Evolutionary conservation across 805 yeast genomes (phyloP).

Genomic region (Saccharomyces kudriavzevii): DNA sequence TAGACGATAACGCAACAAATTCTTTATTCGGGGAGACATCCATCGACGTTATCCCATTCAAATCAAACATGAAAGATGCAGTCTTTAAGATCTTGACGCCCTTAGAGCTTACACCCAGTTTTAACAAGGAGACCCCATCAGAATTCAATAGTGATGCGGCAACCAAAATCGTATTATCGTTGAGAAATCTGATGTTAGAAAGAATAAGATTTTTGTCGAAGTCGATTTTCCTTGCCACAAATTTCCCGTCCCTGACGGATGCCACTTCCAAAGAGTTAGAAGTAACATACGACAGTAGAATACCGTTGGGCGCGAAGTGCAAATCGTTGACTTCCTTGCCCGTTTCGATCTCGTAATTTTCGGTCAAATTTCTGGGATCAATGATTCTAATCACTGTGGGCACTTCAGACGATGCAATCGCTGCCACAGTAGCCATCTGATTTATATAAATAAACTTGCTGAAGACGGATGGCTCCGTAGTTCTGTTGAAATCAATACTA

Average conservation of each 20-base stretch:
- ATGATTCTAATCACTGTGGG: slow-evolving; percentile 61
- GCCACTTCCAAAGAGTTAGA: slow-evolving; percentile 40
- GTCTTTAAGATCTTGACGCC: not conserved
- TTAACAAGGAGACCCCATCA: not conserved
- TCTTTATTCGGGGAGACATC: slow-evolving; percentile 33
- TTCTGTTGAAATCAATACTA: slow-evolving; percentile 47
- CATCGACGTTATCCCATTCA: slow-evolving; percentile 44
- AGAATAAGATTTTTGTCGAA: slow-evolving; percentile 27
- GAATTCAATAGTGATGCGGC: slow-evolving; percentile 33
- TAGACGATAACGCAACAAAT: slow-evolving; percentile 37
- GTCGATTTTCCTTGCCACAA: slow-evolving; percentile 31
- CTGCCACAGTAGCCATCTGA: slow-evolving; percentile 53
- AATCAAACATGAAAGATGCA: not conserved
- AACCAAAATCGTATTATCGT: slow-evolving; percentile 32
- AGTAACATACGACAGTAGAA: slow-evolving; percentile 57
- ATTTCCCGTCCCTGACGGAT: slow-evolving; percentile 36
- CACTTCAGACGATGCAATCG: slow-evolving; percentile 55
- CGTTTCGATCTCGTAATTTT: slow-evolving; percentile 47
- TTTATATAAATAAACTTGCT: slow-evolving; percentile 51
- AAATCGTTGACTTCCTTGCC: slow-evolving; percentile 55
- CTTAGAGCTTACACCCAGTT: not conserved
- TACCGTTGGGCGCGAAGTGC: slow-evolving; percentile 59
- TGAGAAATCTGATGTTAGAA: slow-evolving; percentile 32
- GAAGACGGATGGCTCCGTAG: slow-evolving; percentile 46
- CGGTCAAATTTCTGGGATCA: slow-evolving; percentile 46